Evolutionary conservation across 495 filamentous ascomycete species (phyloP).

Genomic region (Cudoniella acicularis): DNA sequence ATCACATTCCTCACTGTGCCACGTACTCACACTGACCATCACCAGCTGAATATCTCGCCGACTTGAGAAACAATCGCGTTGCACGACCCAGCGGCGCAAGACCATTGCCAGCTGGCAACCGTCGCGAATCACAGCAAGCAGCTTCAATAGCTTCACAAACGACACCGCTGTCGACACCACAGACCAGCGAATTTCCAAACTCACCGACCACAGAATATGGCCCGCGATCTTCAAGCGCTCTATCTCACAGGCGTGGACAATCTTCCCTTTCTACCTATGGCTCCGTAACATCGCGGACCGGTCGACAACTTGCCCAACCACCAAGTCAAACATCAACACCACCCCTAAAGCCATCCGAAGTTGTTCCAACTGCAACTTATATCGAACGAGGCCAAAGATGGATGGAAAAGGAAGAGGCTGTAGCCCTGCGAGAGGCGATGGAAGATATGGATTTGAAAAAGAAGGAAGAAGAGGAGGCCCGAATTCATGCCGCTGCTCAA

Average conservation of each 20-base stretch:
- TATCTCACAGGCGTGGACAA: constrained; percentile 45
- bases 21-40: constrained; percentile 8
- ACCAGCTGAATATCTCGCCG: constrained; percentile 72
- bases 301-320: constrained; percentile 44
- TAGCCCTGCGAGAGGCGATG: constrained; percentile 72
- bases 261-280: constrained; percentile 31
- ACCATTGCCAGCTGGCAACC: constrained; percentile 59
- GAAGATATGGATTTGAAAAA: constrained; percentile 65
- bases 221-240: constrained; percentile 44
- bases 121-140: constrained; percentile 30
- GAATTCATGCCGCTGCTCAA: constrained; percentile 70
- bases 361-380: constrained; percentile 61
- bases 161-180: neutral
- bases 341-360: constrained; percentile 36
- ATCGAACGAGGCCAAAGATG: constrained; percentile 75
- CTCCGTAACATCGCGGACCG: constrained; percentile 25
- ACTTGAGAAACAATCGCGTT: constrained; percentile 74
- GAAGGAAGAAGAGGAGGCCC: constrained; percentile 55
- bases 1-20: constrained; percentile 15
- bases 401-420: constrained; percentile 84
- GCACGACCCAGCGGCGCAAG: constrained; percentile 74
- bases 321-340: constrained; percentile 21
- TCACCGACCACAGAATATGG: constrained; percentile 20
- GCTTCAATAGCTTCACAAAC: neutral
- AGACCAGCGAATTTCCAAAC: constrained; percentile 14